These are phyloP conservation scores for Larix sibirica DNA, from an alignment of 83 land plant genomes.

Conservation along the genomic window DNA sequence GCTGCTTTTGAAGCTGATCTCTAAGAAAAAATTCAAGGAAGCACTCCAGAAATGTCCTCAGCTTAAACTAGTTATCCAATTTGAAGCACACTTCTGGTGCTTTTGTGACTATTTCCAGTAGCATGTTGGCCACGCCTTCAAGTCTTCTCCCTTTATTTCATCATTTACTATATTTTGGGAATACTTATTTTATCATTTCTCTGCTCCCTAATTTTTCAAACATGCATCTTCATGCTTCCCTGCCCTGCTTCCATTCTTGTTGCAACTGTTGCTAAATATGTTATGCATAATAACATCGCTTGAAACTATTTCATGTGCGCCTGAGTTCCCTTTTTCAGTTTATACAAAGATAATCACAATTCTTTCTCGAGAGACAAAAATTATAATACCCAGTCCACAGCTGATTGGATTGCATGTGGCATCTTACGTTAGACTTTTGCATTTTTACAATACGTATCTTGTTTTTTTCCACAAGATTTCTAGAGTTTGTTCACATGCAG, in stretches of 20 bases:
- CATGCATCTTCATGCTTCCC: background rate
- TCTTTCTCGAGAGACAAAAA: constrained; percentile 54
- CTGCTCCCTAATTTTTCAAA: background rate
- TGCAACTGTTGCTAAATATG: background rate
- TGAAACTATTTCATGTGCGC: background rate
- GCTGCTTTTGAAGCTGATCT: background rate
- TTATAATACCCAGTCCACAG: background rate
- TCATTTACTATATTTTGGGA: background rate
- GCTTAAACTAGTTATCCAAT: background rate
- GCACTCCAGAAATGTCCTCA: background rate
- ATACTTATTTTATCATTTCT: too few relatives aligned
- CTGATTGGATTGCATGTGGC: too few relatives aligned
- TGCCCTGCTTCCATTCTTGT: background rate
- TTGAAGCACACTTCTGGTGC: background rate
- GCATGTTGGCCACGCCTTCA: background rate
- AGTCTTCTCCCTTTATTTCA: background rate
- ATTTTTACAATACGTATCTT: too few relatives aligned
- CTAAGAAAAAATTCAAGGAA: background rate
- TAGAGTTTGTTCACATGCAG: constrained; percentile 36
- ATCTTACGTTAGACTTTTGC: too few relatives aligned
- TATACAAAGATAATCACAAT: background rate
- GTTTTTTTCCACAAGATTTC: too few relatives aligned
- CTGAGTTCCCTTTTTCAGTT: background rate
- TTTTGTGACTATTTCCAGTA: background rate
- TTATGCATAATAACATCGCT: background rate